Conservation (phyloP, 768 basidiomycete genomes). For the Lentinula lateritia region DNA sequence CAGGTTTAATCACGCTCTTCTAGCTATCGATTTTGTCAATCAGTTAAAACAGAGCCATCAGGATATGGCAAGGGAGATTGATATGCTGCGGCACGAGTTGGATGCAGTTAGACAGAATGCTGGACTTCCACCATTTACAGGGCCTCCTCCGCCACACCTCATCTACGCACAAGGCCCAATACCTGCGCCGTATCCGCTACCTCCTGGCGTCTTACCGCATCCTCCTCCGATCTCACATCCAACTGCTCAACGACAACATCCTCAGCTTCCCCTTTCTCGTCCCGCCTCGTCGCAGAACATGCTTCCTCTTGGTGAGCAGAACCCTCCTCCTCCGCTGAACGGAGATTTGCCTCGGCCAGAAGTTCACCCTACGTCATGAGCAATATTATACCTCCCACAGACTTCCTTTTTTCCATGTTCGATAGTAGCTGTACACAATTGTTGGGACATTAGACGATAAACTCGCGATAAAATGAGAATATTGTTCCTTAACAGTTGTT, state of each 20-base stretch:
- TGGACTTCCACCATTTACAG: slow-evolving; percentile 37
- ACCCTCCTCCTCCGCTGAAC: slow-evolving; percentile 33
- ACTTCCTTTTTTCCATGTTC: slow-evolving; percentile 4
- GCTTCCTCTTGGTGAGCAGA: slow-evolving; percentile 37
- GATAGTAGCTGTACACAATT: slow-evolving; percentile 6
- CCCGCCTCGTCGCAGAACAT: slow-evolving; percentile 60
- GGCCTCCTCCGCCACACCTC: slow-evolving; percentile 43
- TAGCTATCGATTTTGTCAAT: slow-evolving; percentile 85
- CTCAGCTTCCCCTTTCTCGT: slow-evolving; percentile 39
- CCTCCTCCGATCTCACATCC: slow-evolving; percentile 27
- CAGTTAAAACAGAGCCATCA: slow-evolving; percentile 73
- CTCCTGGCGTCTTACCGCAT: slow-evolving; percentile 40
- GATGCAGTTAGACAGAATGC: slow-evolving; percentile 57
- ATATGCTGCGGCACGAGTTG: slow-evolving; percentile 71
- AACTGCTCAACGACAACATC: slow-evolving; percentile 13
- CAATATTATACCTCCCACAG: slow-evolving; percentile 5
- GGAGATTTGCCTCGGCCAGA: slow-evolving; percentile 39
- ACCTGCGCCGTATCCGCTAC: slow-evolving; percentile 39
- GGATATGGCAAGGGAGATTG: slow-evolving; percentile 75
- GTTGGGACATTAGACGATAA: slow-evolving; percentile 6
- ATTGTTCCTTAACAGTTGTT: neutral
- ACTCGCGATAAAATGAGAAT: neutral
- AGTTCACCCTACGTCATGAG: slow-evolving; percentile 30
- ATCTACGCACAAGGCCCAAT: slow-evolving; percentile 49
- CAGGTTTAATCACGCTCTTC: slow-evolving; percentile 7